Conservation (phyloP, 2,329 filamentous ascomycete genomes). For the Hortaea sp. region DNA sequence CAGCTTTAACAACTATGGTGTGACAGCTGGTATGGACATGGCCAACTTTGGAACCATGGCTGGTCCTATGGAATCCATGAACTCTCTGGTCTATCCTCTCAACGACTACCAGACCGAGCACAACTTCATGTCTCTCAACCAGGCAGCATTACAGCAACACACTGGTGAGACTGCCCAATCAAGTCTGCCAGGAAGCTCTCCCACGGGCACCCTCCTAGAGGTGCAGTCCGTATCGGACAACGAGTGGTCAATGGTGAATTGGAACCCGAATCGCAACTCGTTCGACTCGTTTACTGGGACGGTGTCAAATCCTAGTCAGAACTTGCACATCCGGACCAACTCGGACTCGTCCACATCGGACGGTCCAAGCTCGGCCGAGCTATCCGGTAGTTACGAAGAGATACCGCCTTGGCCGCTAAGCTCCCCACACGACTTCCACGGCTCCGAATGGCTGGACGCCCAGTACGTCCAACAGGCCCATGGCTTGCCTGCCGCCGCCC, state of each 20-base stretch:
- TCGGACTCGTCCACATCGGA: conserved; percentile 75
- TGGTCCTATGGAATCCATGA: conserved; percentile 36
- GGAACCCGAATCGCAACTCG: conserved; percentile 43
- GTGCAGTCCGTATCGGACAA: conserved; percentile 84
- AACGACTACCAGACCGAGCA: conserved; percentile 66
- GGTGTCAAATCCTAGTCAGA: conserved; percentile 88
- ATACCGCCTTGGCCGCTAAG: conserved; percentile 62
- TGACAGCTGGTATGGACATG: conserved; percentile 32
- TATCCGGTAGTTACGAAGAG: conserved; percentile 73
- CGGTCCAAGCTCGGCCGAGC: conserved; percentile 47
- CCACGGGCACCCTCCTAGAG: conserved; percentile 72
- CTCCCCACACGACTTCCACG: conserved; percentile 66
- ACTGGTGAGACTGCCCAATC: conserved; percentile 21
- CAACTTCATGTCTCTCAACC: conserved; percentile 41
- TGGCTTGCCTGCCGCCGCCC: conserved; percentile 11
- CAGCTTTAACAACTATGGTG: conserved; percentile 28
- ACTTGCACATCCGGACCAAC: conserved; percentile 74
- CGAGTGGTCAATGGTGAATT: conserved; percentile 75
- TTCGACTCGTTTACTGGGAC: conserved; percentile 53
- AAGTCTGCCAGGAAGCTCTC: conserved; percentile 49
- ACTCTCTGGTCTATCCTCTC: conserved; percentile 32
- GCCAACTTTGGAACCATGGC: conserved; percentile 31
- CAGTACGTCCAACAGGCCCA: conserved; percentile 36
- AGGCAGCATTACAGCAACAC: conserved; percentile 36
- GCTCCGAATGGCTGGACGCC: conserved; percentile 52